Base-by-base conservation (phyloP, 2,329 filamentous ascomycete species). In the Apiospora malaysiana region DNA sequence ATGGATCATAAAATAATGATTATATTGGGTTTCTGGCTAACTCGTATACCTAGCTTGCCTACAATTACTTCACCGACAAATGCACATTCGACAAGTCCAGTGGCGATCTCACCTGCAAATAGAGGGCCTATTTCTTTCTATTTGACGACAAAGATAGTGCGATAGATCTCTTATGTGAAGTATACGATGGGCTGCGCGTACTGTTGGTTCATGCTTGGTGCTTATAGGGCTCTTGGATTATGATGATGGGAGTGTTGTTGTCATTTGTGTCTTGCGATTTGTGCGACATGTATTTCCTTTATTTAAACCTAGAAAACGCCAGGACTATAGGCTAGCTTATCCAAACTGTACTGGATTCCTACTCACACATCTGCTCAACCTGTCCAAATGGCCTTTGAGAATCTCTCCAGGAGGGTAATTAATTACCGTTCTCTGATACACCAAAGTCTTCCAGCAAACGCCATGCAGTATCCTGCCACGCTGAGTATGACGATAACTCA, bases 81-180 rank as follows among this genome's bases (percentile, higher is more conserved):
- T 68, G 66, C 66, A 68, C 66, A 23, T 68, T 49, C 66, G 66
- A 68, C 43, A 23, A 45, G 40, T 3, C 42, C n/a, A 68, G 25
- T 8, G 23, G 40, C 66, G 66, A 68, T 45, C 43, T 68, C 8
- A 45, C 40, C n/a, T 68, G 66, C 66, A 65, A 40, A 51, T 51
- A 51, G 47, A 14, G 14, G 6, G n/a, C 1, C 10, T 25, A 23
- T 6, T 25, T 23, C n/a, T 51, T 27, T 25, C 3, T 14, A 25
- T 25, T 16, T 16, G 23, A 16, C 12, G 12, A 51, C 5, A 1
- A 25, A 51, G 47, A n/a, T 14, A 27, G 47, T 51, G 4, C 10
- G 23, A 25, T 18, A 6, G 4, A 12, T 27, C 1, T 27, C 3
- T 51, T 25, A 25, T 51, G 10, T 16, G 23, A 23, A 27, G 47